Evolutionary conservation across 345 rosid species (phyloP), one percentile per base, ranked within the genome.

Genomic region (Conringia planisiliqua): DNA sequence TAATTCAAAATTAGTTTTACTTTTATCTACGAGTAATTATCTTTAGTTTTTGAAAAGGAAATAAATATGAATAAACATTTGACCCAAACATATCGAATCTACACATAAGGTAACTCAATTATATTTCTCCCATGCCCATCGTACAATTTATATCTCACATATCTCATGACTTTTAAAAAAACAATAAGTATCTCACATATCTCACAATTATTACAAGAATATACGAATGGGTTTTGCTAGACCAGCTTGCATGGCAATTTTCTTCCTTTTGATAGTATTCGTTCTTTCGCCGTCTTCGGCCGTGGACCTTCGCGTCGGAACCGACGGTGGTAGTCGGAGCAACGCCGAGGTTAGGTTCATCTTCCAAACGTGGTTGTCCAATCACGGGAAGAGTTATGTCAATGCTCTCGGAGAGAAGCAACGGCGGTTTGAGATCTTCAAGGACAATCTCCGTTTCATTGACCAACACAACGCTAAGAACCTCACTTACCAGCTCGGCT

Each of bases 371-470:
- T 91, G 97, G 97, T 82, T 89, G 33, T 85, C 75, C 3, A 76
- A 83, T 81, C 88, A 91, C 52, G 87, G 90, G 33, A 93, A 87
- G 74, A 55, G 38, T 11, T 86, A 89, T 82, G 62, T 8, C 27
- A 83, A 86, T 82, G 85, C 77, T 22, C 68, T 93, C 48, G 89
- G 87, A 17, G 97, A 89, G 78, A 93, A 82, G 78, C 91, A 89
- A 39, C 70, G 22, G 67, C 86, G 92, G 66, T 87, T 91, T 76
- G 58, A 82, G 78, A 81, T 86, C 42, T 93, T 93, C 51, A 88
- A 84, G 74, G 97, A 89, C 30, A 93, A 93, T 62, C 85, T 93
- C 50, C 79, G 81, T 71, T 91, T 88, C 75, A 84, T 93, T 40
- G 94, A 93, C 56, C 86, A 85, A 8, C 97, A 89, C 75, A 91